Base-by-base conservation (phyloP, 2,329 filamentous ascomycete species). In the Microcyclospora pomicola region DNA sequence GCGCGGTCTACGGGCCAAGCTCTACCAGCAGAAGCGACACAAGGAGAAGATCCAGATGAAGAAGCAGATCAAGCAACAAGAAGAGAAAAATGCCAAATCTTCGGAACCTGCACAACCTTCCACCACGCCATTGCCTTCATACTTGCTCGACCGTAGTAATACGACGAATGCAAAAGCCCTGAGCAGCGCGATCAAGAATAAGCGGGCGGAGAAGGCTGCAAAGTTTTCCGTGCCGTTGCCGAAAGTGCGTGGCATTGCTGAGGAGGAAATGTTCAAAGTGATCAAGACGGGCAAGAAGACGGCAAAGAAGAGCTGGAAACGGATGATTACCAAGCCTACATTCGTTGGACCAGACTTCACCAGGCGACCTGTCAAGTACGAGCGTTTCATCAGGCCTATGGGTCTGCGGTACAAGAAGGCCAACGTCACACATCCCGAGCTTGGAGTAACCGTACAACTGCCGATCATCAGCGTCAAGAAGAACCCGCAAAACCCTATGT, bases 31-130 rank as follows among this genome's bases (percentile, higher is more conserved):
- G 74, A 85, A 87, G 71, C 77, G 91, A 16, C 83, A 86, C 68
- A 82, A 87, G 61, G 87, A 98, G 71, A 98, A 98, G 80, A 93
- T 94, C 59, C 85, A 93, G 73, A 87, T 94, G 81, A 82, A 81
- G 65, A 93, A 94, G 73, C 70, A 78, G 56, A 92, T 98, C 73
- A 84, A 82, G 66, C 82, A 84, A 33, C 84, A 94, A 68, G 91
- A 98, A 66, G 84, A 95, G 70, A 80, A 85, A 65, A 92, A 95
- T 58, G 78, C 96, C 69, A 94, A 96, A 67, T 83, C 82, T 7
- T 68, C 74, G 27, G 78, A 80, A 39, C 77, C 82, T 49, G 75
- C 80, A 52, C 82, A 91, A 62, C 82, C 87, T 43, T 77, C 77
- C 16, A 76, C 72, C 49, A 84, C 83, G 35, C 84, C 91, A 40